Conservation (phyloP, 2,329 filamentous ascomycete genomes). For the Volutella citrinella region DNA sequence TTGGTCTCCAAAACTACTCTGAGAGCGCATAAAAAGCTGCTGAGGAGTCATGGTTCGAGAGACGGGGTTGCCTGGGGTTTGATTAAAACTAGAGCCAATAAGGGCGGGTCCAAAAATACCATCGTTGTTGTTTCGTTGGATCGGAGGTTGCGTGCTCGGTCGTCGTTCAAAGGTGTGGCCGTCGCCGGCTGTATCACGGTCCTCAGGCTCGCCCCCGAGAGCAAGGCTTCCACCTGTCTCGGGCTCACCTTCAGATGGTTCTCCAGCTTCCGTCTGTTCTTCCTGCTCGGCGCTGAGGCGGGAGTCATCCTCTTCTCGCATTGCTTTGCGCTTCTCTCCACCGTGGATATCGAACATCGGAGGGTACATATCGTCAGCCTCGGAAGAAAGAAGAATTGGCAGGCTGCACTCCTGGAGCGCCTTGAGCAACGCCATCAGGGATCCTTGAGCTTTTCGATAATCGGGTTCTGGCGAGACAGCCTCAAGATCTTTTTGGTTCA, state of each 20-base stretch:
- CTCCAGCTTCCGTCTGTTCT: slow-evolving; percentile 42
- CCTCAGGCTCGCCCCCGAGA: slow-evolving; percentile 89
- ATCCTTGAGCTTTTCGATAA: slow-evolving; percentile 17
- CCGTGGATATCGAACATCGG: slow-evolving; percentile 81
- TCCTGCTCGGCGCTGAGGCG: slow-evolving; percentile 47
- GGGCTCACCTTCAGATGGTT: slow-evolving; percentile 66
- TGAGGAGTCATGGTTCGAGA: slow-evolving; percentile 77
- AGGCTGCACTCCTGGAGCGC: slow-evolving; percentile 36
- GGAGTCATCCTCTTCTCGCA: slow-evolving; percentile 69
- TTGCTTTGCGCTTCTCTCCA: slow-evolving; percentile 74
- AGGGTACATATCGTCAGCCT: slow-evolving; percentile 42
- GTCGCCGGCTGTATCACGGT: slow-evolving; percentile 58
- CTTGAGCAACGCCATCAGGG: slow-evolving; percentile 36
- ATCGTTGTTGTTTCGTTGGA: slow-evolving; percentile 60
- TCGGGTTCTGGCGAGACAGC: slow-evolving; percentile 5
- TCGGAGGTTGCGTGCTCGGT: slow-evolving; percentile 71
- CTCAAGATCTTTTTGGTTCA: slow-evolving; percentile 14
- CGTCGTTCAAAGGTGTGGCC: slow-evolving; percentile 54
- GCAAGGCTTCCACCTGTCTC: slow-evolving; percentile 83
- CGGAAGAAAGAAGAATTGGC: slow-evolving; percentile 13
- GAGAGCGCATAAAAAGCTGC: slow-evolving; percentile 68
- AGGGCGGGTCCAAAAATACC: slow-evolving; percentile 54
- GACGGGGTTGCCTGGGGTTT: slow-evolving; percentile 48
- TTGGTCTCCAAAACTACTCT: slow-evolving; percentile 56
- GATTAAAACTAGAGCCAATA: slow-evolving; percentile 44